A percentile compares a stretch with the other conserved stretches of the same genome.
These are phyloP conservation scores for Globisporangium abappressorium DNA, from an alignment of 352 stramenopile species.

Conservation along the genomic window DNA sequence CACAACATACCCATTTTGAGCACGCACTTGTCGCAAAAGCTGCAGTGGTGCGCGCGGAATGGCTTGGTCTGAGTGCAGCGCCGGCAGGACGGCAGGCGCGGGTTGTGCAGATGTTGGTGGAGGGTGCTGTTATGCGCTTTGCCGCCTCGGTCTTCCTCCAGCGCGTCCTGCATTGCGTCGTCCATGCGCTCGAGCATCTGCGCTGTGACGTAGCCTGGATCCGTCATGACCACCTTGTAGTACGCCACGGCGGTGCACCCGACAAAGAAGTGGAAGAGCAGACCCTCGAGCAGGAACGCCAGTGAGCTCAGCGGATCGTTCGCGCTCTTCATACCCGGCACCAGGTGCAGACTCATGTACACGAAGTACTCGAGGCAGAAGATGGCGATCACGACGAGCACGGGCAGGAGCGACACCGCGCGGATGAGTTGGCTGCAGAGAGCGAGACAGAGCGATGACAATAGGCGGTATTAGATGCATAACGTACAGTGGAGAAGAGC, in stretches of 20 bases:
- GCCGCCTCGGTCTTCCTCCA: constrained; percentile 41
- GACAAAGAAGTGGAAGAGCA: constrained; percentile 62
- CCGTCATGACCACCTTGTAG: constrained; percentile 76
- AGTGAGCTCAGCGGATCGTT: constrained; percentile 14
- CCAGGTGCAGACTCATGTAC: constrained; percentile 51
- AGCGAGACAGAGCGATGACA: neutral
- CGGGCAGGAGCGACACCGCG: constrained; percentile 56
- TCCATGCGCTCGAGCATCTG: constrained; percentile 53
- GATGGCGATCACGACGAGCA: constrained; percentile 60
- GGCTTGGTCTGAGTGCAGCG: constrained; percentile 74
- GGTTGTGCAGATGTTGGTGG: neutral
- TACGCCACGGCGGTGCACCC: constrained; percentile 55
- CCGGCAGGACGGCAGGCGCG: constrained; percentile 38
- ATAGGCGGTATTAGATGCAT: neutral
- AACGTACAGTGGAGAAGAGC: neutral
- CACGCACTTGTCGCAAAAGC: constrained; percentile 83
- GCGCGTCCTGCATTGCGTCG: constrained; percentile 55
- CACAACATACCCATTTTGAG: constrained; percentile 72
- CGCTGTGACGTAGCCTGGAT: constrained; percentile 78
- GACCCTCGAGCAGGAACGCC: constrained; percentile 30
- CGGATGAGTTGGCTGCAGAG: constrained; percentile 49
- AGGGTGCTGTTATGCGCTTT: constrained; percentile 4
- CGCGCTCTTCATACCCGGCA: constrained; percentile 26
- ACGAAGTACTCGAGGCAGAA: constrained; percentile 67
- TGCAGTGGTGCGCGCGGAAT: constrained; percentile 83